Base-by-base conservation (phyloP, 768 basidiomycete genomes). In the Amanita subjunquillea region DNA sequence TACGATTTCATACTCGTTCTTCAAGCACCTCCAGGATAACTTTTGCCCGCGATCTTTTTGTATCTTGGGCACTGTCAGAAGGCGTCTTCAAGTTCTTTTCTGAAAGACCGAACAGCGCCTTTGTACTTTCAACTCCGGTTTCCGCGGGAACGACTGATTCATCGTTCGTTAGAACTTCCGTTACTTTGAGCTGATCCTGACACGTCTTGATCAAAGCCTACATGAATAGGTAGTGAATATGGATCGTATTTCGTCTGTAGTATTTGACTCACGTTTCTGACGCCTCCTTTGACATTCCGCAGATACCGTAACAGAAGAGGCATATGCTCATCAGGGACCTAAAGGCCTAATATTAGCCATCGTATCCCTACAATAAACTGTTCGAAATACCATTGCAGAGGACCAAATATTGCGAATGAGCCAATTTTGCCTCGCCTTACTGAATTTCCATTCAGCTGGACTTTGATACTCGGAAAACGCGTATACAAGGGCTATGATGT, bases 381-480 rank as follows among this genome's bases (percentile, higher is more conserved):
- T 34, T 23, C 13, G 22, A 50, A 25, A 15, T 15, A 51, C 50
- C 50, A 36, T 32, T 55, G 71, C 63, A 10, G 69, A 68, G 2
- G 76, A 78, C 78, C 79, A 87, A 8, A 82, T 55, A 56, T 87
- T 80, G 9, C 83, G 76, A 53, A 85, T 69, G 1, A 87, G 66
- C 85, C 85, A 87, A 58, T 86, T 87, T 59, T 87, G 85, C 41
- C 75, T 72, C 6, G 82, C 82, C 60, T 87, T 87, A 56, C 81
- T 81, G 61, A 87, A 87, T 58, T 85, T 87, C 85, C 85, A 87
- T 49, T 64, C 67, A 4, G 66, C 59, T 17, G 72, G 74, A 38
- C 67, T 67, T 48, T 71, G 68, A 57, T 74, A 75, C 52, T 78
- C 77, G n/a, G 66, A 59, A 58, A 77, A 80, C 1, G 78, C 82